Evolutionary conservation across 106 monocot species (phyloP).

Genomic region (Dactylorhiza incarnata): DNA sequence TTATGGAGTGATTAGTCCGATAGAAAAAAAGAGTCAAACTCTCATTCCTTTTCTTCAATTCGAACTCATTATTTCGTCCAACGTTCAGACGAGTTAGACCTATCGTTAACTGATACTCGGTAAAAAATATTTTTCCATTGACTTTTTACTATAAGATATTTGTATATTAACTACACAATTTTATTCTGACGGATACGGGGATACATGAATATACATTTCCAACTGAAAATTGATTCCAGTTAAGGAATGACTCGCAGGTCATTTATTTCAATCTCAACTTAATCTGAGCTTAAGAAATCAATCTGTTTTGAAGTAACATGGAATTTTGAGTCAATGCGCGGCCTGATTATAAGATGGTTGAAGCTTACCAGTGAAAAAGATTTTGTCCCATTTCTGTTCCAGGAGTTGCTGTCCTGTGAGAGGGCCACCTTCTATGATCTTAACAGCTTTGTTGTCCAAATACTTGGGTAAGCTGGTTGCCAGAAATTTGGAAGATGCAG

Average conservation of each 20-base stretch:
- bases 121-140: too few species aligned
- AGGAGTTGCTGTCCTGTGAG: slow-evolving; percentile 49
- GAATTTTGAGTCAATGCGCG: not conserved
- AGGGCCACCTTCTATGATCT: slow-evolving; percentile 55
- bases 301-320: not conserved
- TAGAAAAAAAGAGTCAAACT: too few species aligned
- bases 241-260: not conserved
- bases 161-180: too few species aligned
- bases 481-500: slow-evolving; percentile 46
- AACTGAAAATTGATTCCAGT: too few species aligned
- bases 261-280: not conserved
- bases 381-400: slow-evolving; percentile 61
- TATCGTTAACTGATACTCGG: too few species aligned
- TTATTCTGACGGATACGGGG: too few species aligned
- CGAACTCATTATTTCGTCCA: too few species aligned
- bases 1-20: too few species aligned
- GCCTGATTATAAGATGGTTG: not conserved
- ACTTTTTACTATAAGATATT: too few species aligned
- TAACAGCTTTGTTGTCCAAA: slow-evolving; percentile 55
- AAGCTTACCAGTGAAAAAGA: slow-evolving; percentile 63
- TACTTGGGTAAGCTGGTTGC: slow-evolving; percentile 43
- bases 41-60: too few species aligned
- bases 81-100: too few species aligned
- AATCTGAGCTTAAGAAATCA: not conserved
- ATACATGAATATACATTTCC: too few species aligned